A percentile compares a stretch with the other conserved stretches of the same genome.
These are phyloP conservation scores for Moesziomyces parantarcticus DNA, from an alignment of 1,284 basidiomycete genomes.

Conservation along the genomic window DNA sequence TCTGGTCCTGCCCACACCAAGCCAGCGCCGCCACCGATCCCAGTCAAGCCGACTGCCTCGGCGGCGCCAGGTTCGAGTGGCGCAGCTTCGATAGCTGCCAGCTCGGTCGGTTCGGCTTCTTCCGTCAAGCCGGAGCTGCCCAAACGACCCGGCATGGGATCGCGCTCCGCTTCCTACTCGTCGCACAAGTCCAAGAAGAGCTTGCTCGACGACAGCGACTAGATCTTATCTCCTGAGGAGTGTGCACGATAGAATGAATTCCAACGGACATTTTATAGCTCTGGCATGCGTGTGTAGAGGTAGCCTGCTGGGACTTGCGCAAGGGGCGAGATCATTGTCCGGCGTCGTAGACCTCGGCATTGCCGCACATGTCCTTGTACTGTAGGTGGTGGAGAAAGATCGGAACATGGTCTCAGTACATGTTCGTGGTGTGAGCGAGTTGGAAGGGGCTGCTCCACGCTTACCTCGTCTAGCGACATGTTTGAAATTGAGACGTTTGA, in stretches of 20 bases:
- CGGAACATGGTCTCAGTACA: neutral
- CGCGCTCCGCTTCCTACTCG: conserved; percentile 39
- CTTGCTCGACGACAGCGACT: conserved; percentile 46
- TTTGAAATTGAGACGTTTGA: conserved; percentile 48
- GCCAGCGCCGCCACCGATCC: conserved; percentile 37
- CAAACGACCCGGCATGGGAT: conserved; percentile 31
- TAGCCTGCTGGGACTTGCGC: too few species aligned
- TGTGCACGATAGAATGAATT: neutral
- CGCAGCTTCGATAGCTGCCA: neutral
- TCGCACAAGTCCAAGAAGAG: conserved; percentile 42
- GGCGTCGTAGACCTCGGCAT: conserved; percentile 49
- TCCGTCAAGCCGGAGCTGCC: conserved; percentile 35
- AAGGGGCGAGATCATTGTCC: conserved; percentile 23
- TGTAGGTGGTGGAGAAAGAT: conserved; percentile 3
- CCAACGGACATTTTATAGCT: conserved; percentile 1
- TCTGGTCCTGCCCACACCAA: conserved; percentile 25
- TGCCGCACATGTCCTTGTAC: conserved; percentile 53
- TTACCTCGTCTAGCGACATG: conserved; percentile 49
- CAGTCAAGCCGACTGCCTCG: conserved; percentile 25
- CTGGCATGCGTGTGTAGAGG: neutral
- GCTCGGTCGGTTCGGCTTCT: conserved; percentile 3
- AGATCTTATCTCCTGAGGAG: neutral
- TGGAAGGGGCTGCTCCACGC: neutral
- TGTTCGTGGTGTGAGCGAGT: neutral
- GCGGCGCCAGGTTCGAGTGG: conserved; percentile 1